These are phyloP conservation scores for Colletotrichum tofieldiae DNA, from an alignment of 2,329 filamentous ascomycete species.

Conservation along the genomic window DNA sequence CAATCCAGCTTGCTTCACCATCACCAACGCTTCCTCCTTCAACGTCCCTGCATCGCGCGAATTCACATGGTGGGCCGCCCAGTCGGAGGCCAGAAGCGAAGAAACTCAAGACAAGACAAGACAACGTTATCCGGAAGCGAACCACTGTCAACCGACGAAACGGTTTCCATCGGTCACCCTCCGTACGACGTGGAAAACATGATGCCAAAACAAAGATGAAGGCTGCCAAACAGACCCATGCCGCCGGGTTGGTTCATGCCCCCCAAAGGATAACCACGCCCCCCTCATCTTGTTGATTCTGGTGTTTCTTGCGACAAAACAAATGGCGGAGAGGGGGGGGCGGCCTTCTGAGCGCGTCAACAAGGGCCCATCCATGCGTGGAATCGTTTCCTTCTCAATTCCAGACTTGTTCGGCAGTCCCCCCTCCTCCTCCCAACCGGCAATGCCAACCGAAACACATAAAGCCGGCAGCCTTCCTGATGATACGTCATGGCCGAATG, in stretches of 20 bases:
- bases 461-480: neutral
- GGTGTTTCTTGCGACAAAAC: neutral
- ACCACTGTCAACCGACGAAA: neutral
- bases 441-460: neutral
- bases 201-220: neutral
- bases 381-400: neutral
- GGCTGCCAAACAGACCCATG: neutral
- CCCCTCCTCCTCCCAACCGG: neutral
- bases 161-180: neutral
- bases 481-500: neutral
- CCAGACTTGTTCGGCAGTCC: neutral
- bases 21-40: neutral
- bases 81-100: neutral
- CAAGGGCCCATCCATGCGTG: neutral
- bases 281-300: neutral
- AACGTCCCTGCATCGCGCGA: neutral
- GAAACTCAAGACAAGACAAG: neutral
- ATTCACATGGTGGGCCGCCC: neutral
- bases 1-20: neutral
- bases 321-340: neutral
- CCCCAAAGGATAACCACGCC: neutral
- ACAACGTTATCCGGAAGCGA: neutral
- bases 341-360: neutral
- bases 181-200: neutral
- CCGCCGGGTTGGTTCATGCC: neutral